Evolutionary conservation across 164 flowering plant species (phyloP), one percentile per base, ranked within the genome.

Genomic region (Amborella trichopoda): DNA sequence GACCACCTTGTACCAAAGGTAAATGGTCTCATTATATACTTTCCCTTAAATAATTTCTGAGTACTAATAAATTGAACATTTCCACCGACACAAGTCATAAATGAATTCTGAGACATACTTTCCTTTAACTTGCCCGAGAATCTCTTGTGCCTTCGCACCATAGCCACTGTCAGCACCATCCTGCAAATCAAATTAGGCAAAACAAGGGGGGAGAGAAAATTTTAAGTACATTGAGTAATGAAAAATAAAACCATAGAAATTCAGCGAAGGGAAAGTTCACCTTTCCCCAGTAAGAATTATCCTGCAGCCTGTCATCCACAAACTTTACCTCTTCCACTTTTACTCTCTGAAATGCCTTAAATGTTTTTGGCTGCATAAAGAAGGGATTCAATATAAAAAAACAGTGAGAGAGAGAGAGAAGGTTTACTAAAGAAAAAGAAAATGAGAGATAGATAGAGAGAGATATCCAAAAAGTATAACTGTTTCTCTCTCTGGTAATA

Each of bases 231-330:
- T 30, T 14, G 14, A n/a, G 23, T 19, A 32, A 16, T 14, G 1
- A 18, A 21, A 56, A 26, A 53, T 33, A 40, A 42, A 10, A 49
- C 40, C 41, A 24, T 3, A 26, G 18, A 42, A 5, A 48, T 13
- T n/a, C 20, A 39, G 24, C 4, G 22, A 40, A 50, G 27, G 13
- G 17, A 14, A 20, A n/a, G 43, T 46, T 44, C 22, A 90, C 98
- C 98, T 86, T 91, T 48, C 96, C 98, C 98, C 98, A 91, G 26
- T 91, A 91, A 39, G 98, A 91, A 66, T 91, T 91, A 57, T 91
- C 87, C 61, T 76, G 69, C 44, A 91, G 89, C 60, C 75, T 73
- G 23, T 91, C 80, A 65, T 91, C 90, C 44, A 54, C 66, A 50
- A 81, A 81, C 42, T 54, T 58, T 43, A 91, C 84, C 43, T 75